Evolutionary conservation across 2,329 filamentous ascomycete species (phyloP).

Genomic region (Magnaporthales sp.): DNA sequence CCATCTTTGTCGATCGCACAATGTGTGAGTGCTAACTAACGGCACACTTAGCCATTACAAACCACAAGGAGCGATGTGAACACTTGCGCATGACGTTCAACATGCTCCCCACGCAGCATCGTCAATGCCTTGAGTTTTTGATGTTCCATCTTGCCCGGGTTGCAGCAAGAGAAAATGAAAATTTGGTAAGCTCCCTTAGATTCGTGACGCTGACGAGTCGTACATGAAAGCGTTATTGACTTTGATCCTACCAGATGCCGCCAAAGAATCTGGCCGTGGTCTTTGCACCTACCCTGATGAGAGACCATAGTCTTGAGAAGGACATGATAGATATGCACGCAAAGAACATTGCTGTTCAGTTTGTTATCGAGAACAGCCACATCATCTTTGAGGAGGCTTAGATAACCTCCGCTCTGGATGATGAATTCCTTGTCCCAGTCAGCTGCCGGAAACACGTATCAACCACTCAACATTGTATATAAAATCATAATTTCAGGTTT

Average conservation of each 20-base stretch:
- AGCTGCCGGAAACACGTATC: not conserved
- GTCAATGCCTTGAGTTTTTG: conserved; percentile 85
- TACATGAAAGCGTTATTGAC: conserved; percentile 6
- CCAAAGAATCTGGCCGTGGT: conserved; percentile 94
- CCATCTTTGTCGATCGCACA: not conserved
- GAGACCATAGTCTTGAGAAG: conserved; percentile 77
- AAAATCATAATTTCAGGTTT: not conserved
- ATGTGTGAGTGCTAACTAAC: not conserved
- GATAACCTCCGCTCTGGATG: conserved; percentile 3
- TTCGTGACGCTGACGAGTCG: not conserved
- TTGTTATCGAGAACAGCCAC: conserved; percentile 83
- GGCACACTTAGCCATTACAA: conserved; percentile 46
- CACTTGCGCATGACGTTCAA: conserved; percentile 67
- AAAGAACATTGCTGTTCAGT: conserved; percentile 88
- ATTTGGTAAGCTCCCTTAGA: conserved; percentile 53
- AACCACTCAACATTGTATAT: not conserved
- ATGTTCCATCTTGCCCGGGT: conserved; percentile 90
- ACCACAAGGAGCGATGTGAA: conserved; percentile 57
- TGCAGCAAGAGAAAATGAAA: conserved; percentile 72
- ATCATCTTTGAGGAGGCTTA: conserved; percentile 58
- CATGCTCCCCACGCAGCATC: conserved; percentile 73
- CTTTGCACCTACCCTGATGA: conserved; percentile 96
- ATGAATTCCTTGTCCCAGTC: not conserved
- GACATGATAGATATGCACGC: conserved; percentile 95
- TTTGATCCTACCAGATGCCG: conserved; percentile 61